A percentile compares a stretch with the other conserved stretches of the same genome.
Evolutionary conservation across 1,284 basidiomycete genomes (phyloP).

Genomic region (Cutaneotrichosporon sp.): DNA sequence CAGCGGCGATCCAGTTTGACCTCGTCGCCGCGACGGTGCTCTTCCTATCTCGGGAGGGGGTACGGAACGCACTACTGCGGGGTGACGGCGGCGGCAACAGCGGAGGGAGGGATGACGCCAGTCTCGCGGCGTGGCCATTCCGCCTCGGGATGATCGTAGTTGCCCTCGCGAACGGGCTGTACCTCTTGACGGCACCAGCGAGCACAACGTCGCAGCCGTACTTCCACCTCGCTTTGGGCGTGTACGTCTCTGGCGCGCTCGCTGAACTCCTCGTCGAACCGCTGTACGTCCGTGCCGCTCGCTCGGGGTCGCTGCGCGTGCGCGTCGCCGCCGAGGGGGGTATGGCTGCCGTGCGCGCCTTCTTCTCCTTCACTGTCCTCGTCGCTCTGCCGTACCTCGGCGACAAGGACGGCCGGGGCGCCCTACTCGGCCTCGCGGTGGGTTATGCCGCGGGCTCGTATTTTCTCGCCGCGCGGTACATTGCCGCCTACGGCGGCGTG

Average conservation of each 20-base stretch:
- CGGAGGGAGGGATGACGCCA: not conserved
- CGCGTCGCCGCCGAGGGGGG: slow-evolving; percentile 76
- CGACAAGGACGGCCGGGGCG: slow-evolving; percentile 44
- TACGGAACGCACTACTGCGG: slow-evolving; percentile 70
- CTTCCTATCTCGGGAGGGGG: slow-evolving; percentile 85
- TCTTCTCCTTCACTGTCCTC: slow-evolving; percentile 59
- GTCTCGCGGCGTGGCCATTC: slow-evolving; percentile 54
- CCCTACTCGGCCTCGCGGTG: slow-evolving; percentile 72
- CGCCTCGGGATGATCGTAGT: slow-evolving; percentile 59
- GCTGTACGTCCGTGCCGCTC: slow-evolving; percentile 70
- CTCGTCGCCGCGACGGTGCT: slow-evolving; percentile 80
- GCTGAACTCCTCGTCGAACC: slow-evolving; percentile 77
- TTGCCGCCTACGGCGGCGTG: slow-evolving; percentile 26
- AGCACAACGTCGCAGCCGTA: slow-evolving; percentile 58
- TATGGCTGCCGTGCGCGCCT: slow-evolving; percentile 68
- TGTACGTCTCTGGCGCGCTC: slow-evolving; percentile 69
- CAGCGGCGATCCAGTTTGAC: slow-evolving; percentile 79
- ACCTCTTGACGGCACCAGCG: slow-evolving; percentile 53
- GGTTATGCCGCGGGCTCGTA: slow-evolving; percentile 71
- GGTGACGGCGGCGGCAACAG: not conserved
- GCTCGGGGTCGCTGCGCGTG: slow-evolving; percentile 56
- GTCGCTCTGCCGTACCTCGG: slow-evolving; percentile 45
- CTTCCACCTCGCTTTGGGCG: slow-evolving; percentile 59
- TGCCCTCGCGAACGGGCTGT: slow-evolving; percentile 53
- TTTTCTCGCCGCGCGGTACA: slow-evolving; percentile 44